phyloP scores from a whole-genome alignment of 495 filamentous ascomycete species.

The Tuber umbilicatum region DNA sequence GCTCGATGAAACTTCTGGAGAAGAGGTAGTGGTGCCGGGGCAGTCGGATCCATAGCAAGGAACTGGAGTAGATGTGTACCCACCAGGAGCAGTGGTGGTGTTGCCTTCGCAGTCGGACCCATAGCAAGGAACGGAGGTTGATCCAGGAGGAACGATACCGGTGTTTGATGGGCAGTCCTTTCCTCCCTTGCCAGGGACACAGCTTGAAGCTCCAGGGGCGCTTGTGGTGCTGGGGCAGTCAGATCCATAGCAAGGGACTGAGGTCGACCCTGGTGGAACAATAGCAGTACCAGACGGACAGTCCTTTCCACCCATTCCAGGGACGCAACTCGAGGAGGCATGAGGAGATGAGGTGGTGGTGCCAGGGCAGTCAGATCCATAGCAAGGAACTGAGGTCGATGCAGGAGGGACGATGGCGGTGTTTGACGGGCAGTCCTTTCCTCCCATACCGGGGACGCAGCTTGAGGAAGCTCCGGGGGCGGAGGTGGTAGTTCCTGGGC shows the following conservation, averaged over 20 bases:
- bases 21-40: slow-evolving; percentile 29
- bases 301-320: neutral
- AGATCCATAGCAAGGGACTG: neutral
- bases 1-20: slow-evolving; percentile 22
- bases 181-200: slow-evolving; percentile 21
- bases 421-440: neutral
- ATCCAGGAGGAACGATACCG: slow-evolving; percentile 12
- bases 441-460: neutral
- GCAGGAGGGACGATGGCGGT: slow-evolving; percentile 10
- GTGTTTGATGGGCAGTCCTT: slow-evolving; percentile 12
- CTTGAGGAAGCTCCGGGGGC: slow-evolving; percentile 24
- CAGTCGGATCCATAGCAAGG: slow-evolving; percentile 2
- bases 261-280: neutral
- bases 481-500: slow-evolving; percentile 10
- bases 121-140: too few relatives aligned
- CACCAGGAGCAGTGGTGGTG: neutral
- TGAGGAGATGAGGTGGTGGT: slow-evolving; percentile 18
- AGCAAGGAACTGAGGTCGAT: neutral
- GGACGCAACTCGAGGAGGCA: slow-evolving; percentile 13
- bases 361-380: slow-evolving; percentile 8
- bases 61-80: slow-evolving; percentile 23
- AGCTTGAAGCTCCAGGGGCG: slow-evolving; percentile 6
- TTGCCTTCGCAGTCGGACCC: too few relatives aligned
- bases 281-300: slow-evolving; percentile 5
- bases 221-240: slow-evolving; percentile 1